A percentile compares a stretch with the other conserved stretches of the same genome.
These are phyloP conservation scores for Mortierella sp. DNA, from an alignment of 371 early-diverging fungal genomes.

Conservation along the genomic window DNA sequence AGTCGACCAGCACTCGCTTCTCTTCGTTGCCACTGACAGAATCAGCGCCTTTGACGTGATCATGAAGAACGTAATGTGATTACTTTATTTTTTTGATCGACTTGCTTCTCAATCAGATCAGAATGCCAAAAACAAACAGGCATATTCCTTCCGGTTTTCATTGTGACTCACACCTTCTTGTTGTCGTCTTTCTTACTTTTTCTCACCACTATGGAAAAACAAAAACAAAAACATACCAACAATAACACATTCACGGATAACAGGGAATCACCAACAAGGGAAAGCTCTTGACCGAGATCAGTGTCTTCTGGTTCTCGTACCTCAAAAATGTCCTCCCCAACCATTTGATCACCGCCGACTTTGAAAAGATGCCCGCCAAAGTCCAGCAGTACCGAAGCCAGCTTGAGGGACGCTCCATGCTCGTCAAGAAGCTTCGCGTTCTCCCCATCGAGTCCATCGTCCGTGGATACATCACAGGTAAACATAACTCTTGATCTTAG, in stretches of 20 bases:
- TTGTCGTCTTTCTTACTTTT: background rate
- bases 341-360: slow-evolving; percentile 94
- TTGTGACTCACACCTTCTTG: slow-evolving; percentile 20
- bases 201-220: background rate
- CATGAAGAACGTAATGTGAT: slow-evolving; percentile 91
- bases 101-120: background rate
- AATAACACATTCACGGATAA: background rate
- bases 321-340: slow-evolving; percentile 90
- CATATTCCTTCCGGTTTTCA: background rate
- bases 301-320: slow-evolving; percentile 94
- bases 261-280: slow-evolving; percentile 97
- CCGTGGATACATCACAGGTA: slow-evolving; percentile 95
- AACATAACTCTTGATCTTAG: background rate
- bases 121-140: background rate
- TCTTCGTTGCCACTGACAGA: slow-evolving; percentile 98
- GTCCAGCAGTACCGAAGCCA: slow-evolving; percentile 91
- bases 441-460: slow-evolving; percentile 98
- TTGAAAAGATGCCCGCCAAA: slow-evolving; percentile 92
- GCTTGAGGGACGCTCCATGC: slow-evolving; percentile 90
- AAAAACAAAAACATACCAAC: background rate
- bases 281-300: slow-evolving; percentile 95
- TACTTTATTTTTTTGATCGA: background rate
- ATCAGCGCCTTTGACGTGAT: slow-evolving; percentile 98
- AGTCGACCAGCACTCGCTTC: slow-evolving; percentile 86
- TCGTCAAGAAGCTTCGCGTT: slow-evolving; percentile 94